Evolutionary conservation across 495 filamentous ascomycete genomes (phyloP), one percentile per base, ranked within the genome.

Genomic region (Penicillium desertorum): DNA sequence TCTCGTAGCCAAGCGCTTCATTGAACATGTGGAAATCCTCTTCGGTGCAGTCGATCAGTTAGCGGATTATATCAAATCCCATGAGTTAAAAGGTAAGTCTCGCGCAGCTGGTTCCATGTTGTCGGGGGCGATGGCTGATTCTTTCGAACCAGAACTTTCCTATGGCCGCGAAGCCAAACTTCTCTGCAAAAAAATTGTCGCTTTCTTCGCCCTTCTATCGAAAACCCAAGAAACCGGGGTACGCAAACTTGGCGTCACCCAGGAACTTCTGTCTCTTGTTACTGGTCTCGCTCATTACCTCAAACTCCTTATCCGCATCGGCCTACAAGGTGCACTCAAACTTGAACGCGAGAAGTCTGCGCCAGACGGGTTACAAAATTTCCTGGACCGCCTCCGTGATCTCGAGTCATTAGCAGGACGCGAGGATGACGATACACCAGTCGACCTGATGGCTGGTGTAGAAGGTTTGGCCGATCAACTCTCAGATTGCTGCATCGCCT

Each of bases 131-230:
- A 39, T 5, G 1, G 30, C 55, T 73, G 54, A 66, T 57, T 2
- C 7, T 5, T 42, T 30, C 42, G 30, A 29, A 29, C 56, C 65
- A 92, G 93, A 89, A 56, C 78, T 98, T 41, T 87, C 91, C 25
- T 98, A 97, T 69, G 88, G 89, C 19, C 86, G 95, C 55, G 95
- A 99, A 76, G 88, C 95, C 20, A 99, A 98, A 73, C 80, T 99
- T 30, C 85, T 99, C 12, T 99, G 95, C 79, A 99, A 99, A 72
- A 99, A 99, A 73, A 96, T 99, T 51, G 94, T 99, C 25, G 89
- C 94, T 17, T 99, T 99, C 78, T 99, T 99, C 71, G 88, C 89
- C 11, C 75, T 99, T 30, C 78, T 99, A 5, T 92, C 93, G 3
- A 96, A 96, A 65, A 93, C 91, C 2, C 92, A 97, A 71, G 91